Base-by-base conservation (phyloP, 257 asterid genomes). In the Misopates orontium region DNA sequence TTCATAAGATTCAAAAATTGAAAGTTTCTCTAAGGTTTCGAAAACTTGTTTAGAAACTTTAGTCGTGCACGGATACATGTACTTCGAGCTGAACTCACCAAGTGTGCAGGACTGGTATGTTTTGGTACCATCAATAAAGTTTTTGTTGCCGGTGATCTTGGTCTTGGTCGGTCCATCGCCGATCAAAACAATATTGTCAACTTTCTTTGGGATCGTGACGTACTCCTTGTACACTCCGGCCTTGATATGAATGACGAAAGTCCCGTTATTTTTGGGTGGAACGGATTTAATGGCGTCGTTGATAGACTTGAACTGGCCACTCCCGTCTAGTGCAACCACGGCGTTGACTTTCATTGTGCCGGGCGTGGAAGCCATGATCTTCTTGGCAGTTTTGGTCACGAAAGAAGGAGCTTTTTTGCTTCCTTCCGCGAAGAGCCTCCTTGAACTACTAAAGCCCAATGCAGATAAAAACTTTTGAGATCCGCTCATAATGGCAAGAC, bases 151-250 rank as follows among this genome's bases (percentile, higher is more conserved):
- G 3, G 79, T 71, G 71, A 89, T 76, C 57, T 48, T 82, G n/a
- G 95, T 90, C 68, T 66, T 78, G 9, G 31, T 44, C 1, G 91
- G 80, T 1, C 97, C 89, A 10, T 88, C 96, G 5, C 96, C 96
- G 11, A 79, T 12, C 60, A 90, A 53, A 16, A 74, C 75, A 1
- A 85, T 64, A 4, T 79, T 76, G 72, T 76, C 75, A 47, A 59
- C 50, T 11, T 66, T 15, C 18, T 71, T 83, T 0, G 85, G 82
- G 12, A 91, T 66, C 0, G 18, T 23, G 5, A 88, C 81, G 0
- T 42, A 22, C 72, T 91, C 96, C 13, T 59, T 55, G 60, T 88
- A 91, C 19, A 74, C 47, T 16, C 96, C 98, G 15, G 88, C 91
- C 84, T 85, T 88, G 22, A 88, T 68, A 12, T 69, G 57, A 16